phyloP scores from a whole-genome alignment of 805 yeast species.

The Metschnikowia gelsemii region DNA sequence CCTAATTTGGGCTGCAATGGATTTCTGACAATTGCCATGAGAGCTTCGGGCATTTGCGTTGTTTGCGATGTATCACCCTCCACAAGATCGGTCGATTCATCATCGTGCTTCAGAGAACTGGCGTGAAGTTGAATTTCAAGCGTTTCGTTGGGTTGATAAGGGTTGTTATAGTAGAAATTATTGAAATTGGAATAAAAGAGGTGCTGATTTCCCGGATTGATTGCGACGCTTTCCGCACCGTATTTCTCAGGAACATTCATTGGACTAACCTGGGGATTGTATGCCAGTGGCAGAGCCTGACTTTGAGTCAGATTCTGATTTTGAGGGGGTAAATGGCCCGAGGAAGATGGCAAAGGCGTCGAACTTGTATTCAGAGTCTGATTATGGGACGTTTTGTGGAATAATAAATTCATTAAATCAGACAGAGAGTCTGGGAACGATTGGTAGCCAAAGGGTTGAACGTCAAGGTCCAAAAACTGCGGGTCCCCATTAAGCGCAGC shows the following conservation, averaged over 20 bases:
- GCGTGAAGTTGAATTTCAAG: conserved; percentile 47
- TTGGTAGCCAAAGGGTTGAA: conserved; percentile 14
- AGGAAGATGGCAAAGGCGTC: neutral
- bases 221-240: conserved; percentile 19
- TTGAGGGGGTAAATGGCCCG: conserved; percentile 1
- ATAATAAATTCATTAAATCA: conserved; percentile 51
- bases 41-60: conserved; percentile 51
- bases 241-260: conserved; percentile 7
- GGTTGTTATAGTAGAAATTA: conserved; percentile 40
- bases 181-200: conserved; percentile 39
- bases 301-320: too few relatives aligned
- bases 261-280: conserved; percentile 7
- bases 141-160: conserved; percentile 38
- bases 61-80: conserved; percentile 33
- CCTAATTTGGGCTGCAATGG: conserved; percentile 43
- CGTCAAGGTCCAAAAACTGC: conserved; percentile 54
- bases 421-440: conserved; percentile 30
- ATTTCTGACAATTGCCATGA: conserved; percentile 50
- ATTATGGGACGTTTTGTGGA: conserved; percentile 43
- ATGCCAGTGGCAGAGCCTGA: conserved; percentile 1
- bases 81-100: conserved; percentile 32
- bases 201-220: conserved; percentile 38
- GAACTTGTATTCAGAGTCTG: conserved; percentile 8
- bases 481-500: conserved; percentile 65
- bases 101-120: conserved; percentile 29